A percentile compares a stretch with the other conserved stretches of the same genome.
phyloP scores from a whole-genome alignment of 306 rosid species.

The Prunus salicina region DNA sequence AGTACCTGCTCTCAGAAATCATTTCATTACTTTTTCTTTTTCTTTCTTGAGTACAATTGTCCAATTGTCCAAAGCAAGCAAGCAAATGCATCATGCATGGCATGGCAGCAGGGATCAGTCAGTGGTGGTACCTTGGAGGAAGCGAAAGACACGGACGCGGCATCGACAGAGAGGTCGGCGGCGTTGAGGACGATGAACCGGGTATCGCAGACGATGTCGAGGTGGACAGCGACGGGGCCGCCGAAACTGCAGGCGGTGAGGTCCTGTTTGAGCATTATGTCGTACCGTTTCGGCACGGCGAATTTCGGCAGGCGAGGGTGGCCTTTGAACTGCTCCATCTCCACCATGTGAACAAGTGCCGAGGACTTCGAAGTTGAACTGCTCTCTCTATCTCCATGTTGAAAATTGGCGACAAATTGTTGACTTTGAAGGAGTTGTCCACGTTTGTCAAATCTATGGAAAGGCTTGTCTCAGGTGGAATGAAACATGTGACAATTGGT shows the following conservation, averaged over 20 bases:
- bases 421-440: no score
- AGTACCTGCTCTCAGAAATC: conserved; percentile 38
- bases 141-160: conserved; percentile 42
- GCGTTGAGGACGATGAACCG: no score
- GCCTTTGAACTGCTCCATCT: conserved; percentile 81
- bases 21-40: background rate
- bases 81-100: no score
- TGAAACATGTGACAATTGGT: no score
- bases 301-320: conserved; percentile 75
- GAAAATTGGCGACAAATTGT: no score
- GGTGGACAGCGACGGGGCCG: conserved; percentile 59
- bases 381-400: no score
- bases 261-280: conserved; percentile 66
- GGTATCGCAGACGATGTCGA: conserved; percentile 63
- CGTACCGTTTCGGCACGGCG: conserved; percentile 79
- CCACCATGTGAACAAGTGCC: no score
- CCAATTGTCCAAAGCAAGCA: background rate
- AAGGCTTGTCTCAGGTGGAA: no score
- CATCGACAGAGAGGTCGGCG: conserved; percentile 47
- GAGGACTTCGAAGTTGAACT: no score
- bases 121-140: conserved; percentile 66
- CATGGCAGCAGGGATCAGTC: background rate
- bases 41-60: background rate
- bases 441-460: no score
- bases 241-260: conserved; percentile 58